phyloP scores from a whole-genome alignment of 345 rosid genomes.

The Hibiscus trionum region DNA sequence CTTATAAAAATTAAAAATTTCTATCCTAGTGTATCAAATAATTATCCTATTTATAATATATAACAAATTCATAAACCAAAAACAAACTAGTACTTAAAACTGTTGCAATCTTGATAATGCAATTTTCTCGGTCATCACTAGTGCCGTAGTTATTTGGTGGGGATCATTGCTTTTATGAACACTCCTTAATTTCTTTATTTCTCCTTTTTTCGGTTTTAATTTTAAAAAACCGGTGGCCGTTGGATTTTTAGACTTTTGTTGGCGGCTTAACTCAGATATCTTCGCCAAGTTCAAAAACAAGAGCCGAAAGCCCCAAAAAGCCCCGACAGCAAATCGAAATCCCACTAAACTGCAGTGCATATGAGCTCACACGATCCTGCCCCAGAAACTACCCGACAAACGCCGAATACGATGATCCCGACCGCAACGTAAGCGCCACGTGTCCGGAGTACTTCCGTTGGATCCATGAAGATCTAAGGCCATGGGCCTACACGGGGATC shows the following conservation, averaged over 20 bases:
- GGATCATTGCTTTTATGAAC: neutral
- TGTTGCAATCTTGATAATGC: neutral
- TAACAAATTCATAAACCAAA: no score
- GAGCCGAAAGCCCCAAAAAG: constrained; percentile 9
- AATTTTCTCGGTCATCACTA: no score
- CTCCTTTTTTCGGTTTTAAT: neutral
- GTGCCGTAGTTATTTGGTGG: neutral
- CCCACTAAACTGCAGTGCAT: constrained; percentile 41
- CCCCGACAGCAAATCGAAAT: constrained; percentile 20
- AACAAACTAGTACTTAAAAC: neutral
- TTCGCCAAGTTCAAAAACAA: neutral
- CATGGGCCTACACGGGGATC: constrained; percentile 72
- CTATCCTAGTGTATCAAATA: no score
- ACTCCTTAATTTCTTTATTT: neutral
- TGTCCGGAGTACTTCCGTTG: constrained; percentile 90
- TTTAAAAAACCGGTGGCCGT: neutral
- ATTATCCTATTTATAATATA: no score
- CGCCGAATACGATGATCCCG: constrained; percentile 1
- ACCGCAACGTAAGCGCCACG: constrained; percentile 11
- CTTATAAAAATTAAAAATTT: no score
- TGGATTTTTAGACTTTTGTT: constrained; percentile 12
- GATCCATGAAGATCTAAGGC: constrained; percentile 89
- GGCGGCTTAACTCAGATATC: constrained; percentile 12
- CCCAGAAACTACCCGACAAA: constrained; percentile 31
- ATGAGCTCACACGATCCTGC: constrained; percentile 28